phyloP scores from a whole-genome alignment of 345 rosid genomes.

The sweet orange (Citrus sinensis) region DVS_A1.0 CM039168.1:21943501-21944000 shows the following conservation, averaged over 20 bases:
- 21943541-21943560: constrained; percentile 23
- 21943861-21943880: constrained; percentile 9
- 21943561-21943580: constrained; percentile 13
- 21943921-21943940: not conserved
- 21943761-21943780: constrained; percentile 27
- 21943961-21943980: not conserved
- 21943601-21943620: constrained; percentile 22
- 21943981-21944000: not conserved
- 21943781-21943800: constrained; percentile 21
- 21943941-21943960: not conserved
- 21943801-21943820: constrained; percentile 28
- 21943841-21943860: constrained; percentile 21
- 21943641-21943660: constrained; percentile 4
- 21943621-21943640: constrained; percentile 8
- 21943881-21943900: constrained; percentile 44
- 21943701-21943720: constrained; percentile 16
- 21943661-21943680: constrained; percentile 20
- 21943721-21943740: constrained; percentile 26
- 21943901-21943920: constrained; percentile 29
- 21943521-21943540: constrained; percentile 23
- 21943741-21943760: not conserved
- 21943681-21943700: constrained; percentile 20
- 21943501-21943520: constrained; percentile 22
- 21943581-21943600: not conserved
- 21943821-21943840: constrained; percentile 16